Evolutionary conservation across 495 filamentous ascomycete genomes (phyloP), one percentile per base, ranked within the genome.

Genomic region (Entonaema liquescens): DNA sequence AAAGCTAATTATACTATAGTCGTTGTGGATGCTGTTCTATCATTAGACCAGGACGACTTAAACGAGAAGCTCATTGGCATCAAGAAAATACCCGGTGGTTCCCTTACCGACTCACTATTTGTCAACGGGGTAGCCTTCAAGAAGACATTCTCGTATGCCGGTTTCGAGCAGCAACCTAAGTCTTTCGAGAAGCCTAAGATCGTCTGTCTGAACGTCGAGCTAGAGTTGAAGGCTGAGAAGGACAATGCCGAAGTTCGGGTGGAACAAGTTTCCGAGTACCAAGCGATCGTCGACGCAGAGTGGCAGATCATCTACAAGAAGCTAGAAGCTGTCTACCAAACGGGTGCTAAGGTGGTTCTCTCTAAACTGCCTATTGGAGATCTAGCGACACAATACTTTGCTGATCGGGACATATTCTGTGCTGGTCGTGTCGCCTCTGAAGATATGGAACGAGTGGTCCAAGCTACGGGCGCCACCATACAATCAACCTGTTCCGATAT

Each of bases 221-320:
- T 99, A 60, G 95, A 99, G 81, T 83, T 99, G 70, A 99, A 99
- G 88, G 93, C 91, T 68, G 95, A 99, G 80, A 99, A 98, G 84
- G 95, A 99, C 83, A 99, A 99, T 74, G 95, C 95, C 53, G 95
- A 99, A 82, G 94, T 99, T 63, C 89, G 95, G 69, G 94, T 99
- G 52, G 95, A 98, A 82, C 95, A 98, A 77, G 95, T 99, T 64
- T 97, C 95, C 29, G 95, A 99, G 83, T 99, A 99, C 84, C 95
- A 99, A 83, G 95, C 95, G 54, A 97, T 99, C 74, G 95, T 99
- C 78, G 95, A 99, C 78, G 95, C 95, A 42, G 95, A 99, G 81
- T 99, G 95, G 95, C 92, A 97, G 82, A 99, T 99, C 77, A 99
- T 99, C 79, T 97, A 89, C 89, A 94, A 98, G 86, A 99, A 99